Evolutionary conservation across 225 moss, liverwort and hornwort genomes (phyloP), one percentile per base, ranked within the genome.

Genomic region (Physcomitrium patens): DNA sequence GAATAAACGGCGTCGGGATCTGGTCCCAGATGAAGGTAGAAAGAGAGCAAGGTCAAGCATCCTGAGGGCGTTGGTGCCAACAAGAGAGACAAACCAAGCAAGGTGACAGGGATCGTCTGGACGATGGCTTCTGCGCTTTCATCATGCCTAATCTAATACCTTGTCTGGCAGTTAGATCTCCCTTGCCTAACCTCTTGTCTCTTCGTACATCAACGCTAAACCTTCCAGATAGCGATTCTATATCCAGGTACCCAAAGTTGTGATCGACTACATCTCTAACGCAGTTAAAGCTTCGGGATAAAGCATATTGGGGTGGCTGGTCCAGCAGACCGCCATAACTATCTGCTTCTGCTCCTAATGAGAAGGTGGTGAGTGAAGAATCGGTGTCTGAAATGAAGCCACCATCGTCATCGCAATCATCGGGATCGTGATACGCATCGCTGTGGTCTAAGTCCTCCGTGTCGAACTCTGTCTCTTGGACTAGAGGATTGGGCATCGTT

Each of bases 61-160:
- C 71, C 60, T 74, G 55, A 81, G 71, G 70, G 49, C 78, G 77
- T 65, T 80, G 74, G 60, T 74, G 71, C 64, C 65, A 75, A 71
- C 84, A 84, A 19, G 74, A 78, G 56, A 84, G 64, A 68, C 80
- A 83, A 43, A 83, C 83, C 60, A 86, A 80, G 78, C 86, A 86
- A 56, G 80, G 86, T 31, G 83, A 60, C 44, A 86, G 59, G 9
- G 83, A 80, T 26, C 78, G 80, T 77, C 62, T 74, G 41, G 86
- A 74, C 51, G 76, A 76, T 3, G 62, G 12, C 63, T 79, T 82
- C 9, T 70, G 50, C 58, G 74, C 45, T 62, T 81, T 74, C 70
- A 57, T 75, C 10, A 65, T n/a, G 28, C 68, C 74, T 8, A 83
- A 60, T 47, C 71, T 80, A 67, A 37, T 18, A 64, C 62, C 64